A percentile compares a stretch with the other conserved stretches of the same genome.
These are phyloP conservation scores for Ogataea pilisensis DNA, from an alignment of 805 yeast species.

Conservation along the genomic window DNA sequence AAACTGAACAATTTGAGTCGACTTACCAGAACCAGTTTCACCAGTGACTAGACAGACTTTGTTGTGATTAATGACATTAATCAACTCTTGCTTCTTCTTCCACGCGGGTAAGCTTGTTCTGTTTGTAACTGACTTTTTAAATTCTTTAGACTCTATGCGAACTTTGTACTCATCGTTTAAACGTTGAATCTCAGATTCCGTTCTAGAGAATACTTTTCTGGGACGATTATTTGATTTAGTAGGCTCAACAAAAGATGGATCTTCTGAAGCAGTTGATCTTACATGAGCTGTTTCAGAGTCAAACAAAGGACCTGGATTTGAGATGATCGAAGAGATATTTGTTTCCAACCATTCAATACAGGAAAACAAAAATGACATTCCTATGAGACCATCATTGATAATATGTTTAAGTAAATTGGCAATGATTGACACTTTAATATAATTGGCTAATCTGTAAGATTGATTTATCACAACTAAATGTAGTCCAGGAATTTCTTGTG, in stretches of 20 bases:
- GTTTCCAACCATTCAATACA: constrained; percentile 78
- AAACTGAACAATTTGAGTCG: constrained; percentile 92
- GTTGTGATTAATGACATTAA: constrained; percentile 51
- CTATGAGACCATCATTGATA: constrained; percentile 43
- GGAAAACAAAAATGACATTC: constrained; percentile 65
- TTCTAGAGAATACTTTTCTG: constrained; percentile 5
- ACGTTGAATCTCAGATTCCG: constrained; percentile 29
- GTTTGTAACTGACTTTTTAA: constrained; percentile 33
- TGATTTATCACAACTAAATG: constrained; percentile 41
- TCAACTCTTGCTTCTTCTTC: constrained; percentile 55
- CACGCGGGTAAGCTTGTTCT: constrained; percentile 81
- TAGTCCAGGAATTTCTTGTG: constrained; percentile 66
- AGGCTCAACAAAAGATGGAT: background rate
- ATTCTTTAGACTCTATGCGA: constrained; percentile 31
- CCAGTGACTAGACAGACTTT: constrained; percentile 82
- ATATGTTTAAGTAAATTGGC: constrained; percentile 44
- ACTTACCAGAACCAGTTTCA: constrained; percentile 97
- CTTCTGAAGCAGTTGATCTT: background rate
- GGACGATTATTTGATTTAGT: background rate
- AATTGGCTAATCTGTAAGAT: constrained; percentile 58
- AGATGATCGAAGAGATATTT: constrained; percentile 51
- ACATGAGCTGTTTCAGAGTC: constrained; percentile 19
- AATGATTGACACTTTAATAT: constrained; percentile 58
- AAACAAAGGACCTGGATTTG: constrained; percentile 71
- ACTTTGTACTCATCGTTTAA: constrained; percentile 34